Evolutionary conservation across 139 green algal species (phyloP).

Genomic region (Pseudopediastrum boryanum): DNA sequence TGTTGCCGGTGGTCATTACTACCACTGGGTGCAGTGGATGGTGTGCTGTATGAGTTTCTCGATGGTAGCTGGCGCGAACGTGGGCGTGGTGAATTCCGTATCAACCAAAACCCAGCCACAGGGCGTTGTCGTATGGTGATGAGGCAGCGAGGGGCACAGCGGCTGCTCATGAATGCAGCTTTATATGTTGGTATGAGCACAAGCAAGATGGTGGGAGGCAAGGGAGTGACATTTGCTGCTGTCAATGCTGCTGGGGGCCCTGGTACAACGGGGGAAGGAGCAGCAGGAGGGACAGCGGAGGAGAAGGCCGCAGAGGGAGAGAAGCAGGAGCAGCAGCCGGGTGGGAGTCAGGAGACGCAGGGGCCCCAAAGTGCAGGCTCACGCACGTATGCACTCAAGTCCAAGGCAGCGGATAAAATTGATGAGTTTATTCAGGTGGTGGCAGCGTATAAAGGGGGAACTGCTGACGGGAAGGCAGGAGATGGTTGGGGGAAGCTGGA

Average conservation of each 20-base stretch:
- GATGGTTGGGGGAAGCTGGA: not conserved
- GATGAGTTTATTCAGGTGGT: constrained; percentile 23
- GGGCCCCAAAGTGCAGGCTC: constrained; percentile 19
- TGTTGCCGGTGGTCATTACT: not conserved
- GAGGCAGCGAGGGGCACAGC: constrained; percentile 83
- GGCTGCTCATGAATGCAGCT: constrained; percentile 91
- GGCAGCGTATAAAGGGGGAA: not conserved
- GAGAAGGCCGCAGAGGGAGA: not conserved
- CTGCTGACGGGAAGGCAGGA: not conserved
- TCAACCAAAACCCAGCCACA: constrained; percentile 63
- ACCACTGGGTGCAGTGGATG: constrained; percentile 54
- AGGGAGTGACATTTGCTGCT: constrained; percentile 80
- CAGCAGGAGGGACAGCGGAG: not conserved
- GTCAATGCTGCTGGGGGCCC: constrained; percentile 64
- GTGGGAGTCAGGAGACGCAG: not conserved
- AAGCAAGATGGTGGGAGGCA: constrained; percentile 78
- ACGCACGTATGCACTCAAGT: constrained; percentile 53
- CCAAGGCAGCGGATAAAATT: constrained; percentile 41
- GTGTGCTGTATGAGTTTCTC: constrained; percentile 85
- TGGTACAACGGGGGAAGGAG: constrained; percentile 9
- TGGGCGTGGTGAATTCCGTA: constrained; percentile 81
- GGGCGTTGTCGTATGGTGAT: constrained; percentile 83
- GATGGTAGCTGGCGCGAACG: constrained; percentile 80
- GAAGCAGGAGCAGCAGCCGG: not conserved
- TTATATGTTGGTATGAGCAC: constrained; percentile 79